Base-by-base conservation (phyloP, 2,329 filamentous ascomycete species). In the Dothistroma septosporum region DNA sequence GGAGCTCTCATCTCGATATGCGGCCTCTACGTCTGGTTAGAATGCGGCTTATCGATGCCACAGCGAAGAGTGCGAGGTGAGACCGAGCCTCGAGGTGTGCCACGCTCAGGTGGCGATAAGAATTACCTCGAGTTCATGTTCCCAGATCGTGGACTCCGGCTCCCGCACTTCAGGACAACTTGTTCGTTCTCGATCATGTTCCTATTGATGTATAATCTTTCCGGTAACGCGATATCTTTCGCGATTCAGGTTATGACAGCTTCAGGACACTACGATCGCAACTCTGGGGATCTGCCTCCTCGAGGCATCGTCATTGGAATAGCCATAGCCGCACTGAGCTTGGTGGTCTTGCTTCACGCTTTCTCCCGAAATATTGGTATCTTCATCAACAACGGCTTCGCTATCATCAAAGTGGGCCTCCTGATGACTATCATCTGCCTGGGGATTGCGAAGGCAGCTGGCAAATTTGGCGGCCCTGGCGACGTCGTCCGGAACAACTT, bases 361-460 rank as follows among this genome's bases (percentile, higher is more conserved):
- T 68, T 73, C 31, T 83, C 79, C 48, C 73, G 82, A 28, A 73
- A 77, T 8, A 80, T 79, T 2, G 82, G 82, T 1, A 82, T 84
- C 48, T 67, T 74, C 22, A 66, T 84, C 24, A 82, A 81, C 67
- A 84, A 84, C 62, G 24, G 76, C n/a, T 72, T 84, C 33, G 82
- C 82, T 3, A 69, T 78, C 2, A 65, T 82, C 60, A 85, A 85
- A 64, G 69, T 83, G 2, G 65, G 73, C 50, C 76, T 83, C 1
- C 74, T 85, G 1, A 58, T 83, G 1, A 70, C 78, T 10, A 80
- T 84, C 53, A 72, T 78, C 47, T 73, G 78, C 9, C 68, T 76
- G 21, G 78, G 76, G 10, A 62, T 70, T 31, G 69, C 64, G 12
- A 64, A 67, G 50, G 66, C 65, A 49, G 69, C 64, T 31, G 65